Evolutionary conservation across 2,329 filamentous ascomycete genomes (phyloP).

Genomic region (Pseudogymnoascus sp.): DNA sequence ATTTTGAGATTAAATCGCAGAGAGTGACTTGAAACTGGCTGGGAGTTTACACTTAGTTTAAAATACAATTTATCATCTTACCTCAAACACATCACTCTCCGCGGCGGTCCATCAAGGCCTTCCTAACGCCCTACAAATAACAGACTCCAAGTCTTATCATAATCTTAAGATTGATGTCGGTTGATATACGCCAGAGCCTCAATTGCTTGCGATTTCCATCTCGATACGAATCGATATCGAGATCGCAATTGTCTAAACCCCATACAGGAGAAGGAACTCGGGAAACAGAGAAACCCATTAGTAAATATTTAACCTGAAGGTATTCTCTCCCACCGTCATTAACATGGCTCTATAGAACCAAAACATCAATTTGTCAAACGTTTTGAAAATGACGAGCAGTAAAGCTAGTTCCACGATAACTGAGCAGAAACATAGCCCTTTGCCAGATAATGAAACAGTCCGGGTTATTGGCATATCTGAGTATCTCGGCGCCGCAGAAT

Average conservation of each 20-base stretch:
- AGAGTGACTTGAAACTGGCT: background rate
- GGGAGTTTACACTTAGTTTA: background rate
- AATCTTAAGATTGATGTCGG: conserved; percentile 45
- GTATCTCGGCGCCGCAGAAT: conserved; percentile 61
- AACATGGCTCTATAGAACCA: conserved; percentile 22
- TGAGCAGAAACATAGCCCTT: conserved; percentile 27
- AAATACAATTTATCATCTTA: background rate
- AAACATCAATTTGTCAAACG: conserved; percentile 28
- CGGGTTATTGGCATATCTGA: conserved; percentile 58
- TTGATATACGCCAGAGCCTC: conserved; percentile 46
- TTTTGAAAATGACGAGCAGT: conserved; percentile 5
- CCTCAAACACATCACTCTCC: background rate
- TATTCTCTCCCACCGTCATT: conserved; percentile 3
- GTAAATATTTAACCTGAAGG: conserved; percentile 17
- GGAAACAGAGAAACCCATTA: conserved; percentile 26
- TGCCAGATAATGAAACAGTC: conserved; percentile 33
- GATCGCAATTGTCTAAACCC: conserved; percentile 46
- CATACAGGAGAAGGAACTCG: conserved; percentile 42
- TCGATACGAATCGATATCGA: conserved; percentile 48
- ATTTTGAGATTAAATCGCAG: background rate
- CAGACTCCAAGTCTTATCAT: background rate
- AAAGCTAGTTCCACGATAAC: conserved; percentile 13
- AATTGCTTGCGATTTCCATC: conserved; percentile 46
- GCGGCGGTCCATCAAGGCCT: background rate
- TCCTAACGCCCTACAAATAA: background rate